Evolutionary conservation across 208 protist genomes (phyloP), one percentile per base, ranked within the genome.

Genomic region (Crithidia expoeki): DNA sequence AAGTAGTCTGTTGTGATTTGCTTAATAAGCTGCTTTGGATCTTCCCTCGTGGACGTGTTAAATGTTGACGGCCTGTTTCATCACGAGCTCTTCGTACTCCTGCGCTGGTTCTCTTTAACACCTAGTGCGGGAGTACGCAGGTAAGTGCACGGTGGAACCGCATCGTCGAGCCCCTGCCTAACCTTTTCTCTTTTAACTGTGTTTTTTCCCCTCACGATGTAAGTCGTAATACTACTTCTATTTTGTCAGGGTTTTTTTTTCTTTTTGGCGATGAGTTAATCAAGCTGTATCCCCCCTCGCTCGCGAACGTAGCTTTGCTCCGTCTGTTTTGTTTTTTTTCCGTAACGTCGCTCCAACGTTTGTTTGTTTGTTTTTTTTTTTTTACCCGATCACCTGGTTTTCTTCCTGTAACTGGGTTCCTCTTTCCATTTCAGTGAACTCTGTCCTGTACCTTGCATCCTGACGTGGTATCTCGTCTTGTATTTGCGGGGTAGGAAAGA

Each of bases 241-340:
- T 59, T 16, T 59, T 59, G 2, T 11, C 17, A 3, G 25, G 53
- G 17, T 44, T 59, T 59, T 59, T 46, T 11, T 46, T 40, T 40
- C 27, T 44, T 58, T 38, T 57, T 53, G 6, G 6, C 7, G 7
- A 32, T 53, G 17, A 32, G 25, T 53, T 57, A 57, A 57, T 38
- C 28, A 57, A 57, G 51, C 28, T 11, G 21, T 21, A 30, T 30
- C 38, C 38, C 30, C 21, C 23, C 17, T n/a, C 34, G 34, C 55
- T 46, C 19, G 55, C 55, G 55, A 60, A 60, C 55, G 55, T 60
- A 46, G n/a, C 55, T 6, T 40, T 46, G 55, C 46, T 46, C 12
- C 46, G n/a, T 30, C 27, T 60, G 36, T 28, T 4, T 2, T 60
- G 2, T 28, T 60, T 42, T 10, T 34, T 30, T 46, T 60, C 55